Evolutionary conservation across 2,329 filamentous ascomycete species (phyloP), one percentile per base, ranked within the genome.

Genomic region (Alternaria sp.): DNA sequence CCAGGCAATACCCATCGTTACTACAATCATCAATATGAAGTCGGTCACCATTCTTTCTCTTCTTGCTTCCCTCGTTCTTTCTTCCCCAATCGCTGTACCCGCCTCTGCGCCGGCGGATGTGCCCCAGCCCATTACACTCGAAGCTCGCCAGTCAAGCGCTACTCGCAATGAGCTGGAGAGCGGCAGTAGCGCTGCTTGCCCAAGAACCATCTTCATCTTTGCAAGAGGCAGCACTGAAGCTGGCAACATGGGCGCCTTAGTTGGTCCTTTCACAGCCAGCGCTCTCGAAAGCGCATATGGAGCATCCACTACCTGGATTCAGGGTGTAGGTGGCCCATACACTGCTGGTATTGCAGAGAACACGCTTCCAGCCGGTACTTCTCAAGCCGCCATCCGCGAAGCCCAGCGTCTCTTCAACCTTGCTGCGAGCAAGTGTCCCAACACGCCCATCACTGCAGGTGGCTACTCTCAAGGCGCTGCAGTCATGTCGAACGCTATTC

Each of bases 391-490:
- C 45, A 77, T 80, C 51, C 63, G 57, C 21, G 69, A 75, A 59
- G 77, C 77, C 68, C 66, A 70, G 30, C 59, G 67, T 4, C 71
- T 80, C 40, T 74, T 81, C 67, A 72, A 69, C 12, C 61, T 77
- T 43, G 79, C 76, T n/a, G 73, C 73, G 28, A 69, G 62, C 11
- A 74, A 80, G 30, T 81, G 80, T 66, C 78, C 79, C n/a, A 66
- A 73, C 57, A 75, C 79, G 15, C 72, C 70, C 26, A 67, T 82
- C 28, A 72, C 80, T 26, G 75, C 76, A 13, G 77, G 76, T 15
- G 80, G 80, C 5, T 82, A 81, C 65, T 80, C 72, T 54, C 79
- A 81, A 73, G 78, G 79, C 36, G 72, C 77, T 23, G 79, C 79
- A 9, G 64, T 80, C 54, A 78, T 79, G 54, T 73, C 76, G 11